Evolutionary conservation across 2,329 filamentous ascomycete species (phyloP).

Genomic region (Phaeosphaeriaceae sp.): DNA sequence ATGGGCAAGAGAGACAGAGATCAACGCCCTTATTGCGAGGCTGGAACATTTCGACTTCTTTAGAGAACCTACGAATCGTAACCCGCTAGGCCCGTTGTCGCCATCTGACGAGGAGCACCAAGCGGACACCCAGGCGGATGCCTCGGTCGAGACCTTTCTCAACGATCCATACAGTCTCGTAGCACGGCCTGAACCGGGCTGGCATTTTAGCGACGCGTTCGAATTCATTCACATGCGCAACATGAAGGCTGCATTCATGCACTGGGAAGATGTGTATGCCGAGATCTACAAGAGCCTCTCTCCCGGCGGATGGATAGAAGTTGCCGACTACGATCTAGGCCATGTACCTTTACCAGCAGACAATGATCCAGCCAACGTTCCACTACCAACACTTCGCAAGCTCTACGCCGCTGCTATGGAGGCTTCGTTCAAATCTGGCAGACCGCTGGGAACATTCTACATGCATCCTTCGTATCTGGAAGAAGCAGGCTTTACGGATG

Average conservation of each 20-base stretch:
- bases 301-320: slow-evolving; percentile 56
- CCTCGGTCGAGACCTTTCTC: slow-evolving; percentile 26
- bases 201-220: slow-evolving; percentile 58
- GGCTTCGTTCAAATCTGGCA: slow-evolving; percentile 50
- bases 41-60: slow-evolving; percentile 35
- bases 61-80: slow-evolving; percentile 27
- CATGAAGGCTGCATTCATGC: slow-evolving; percentile 56
- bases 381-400: slow-evolving; percentile 34
- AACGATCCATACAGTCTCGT: slow-evolving; percentile 32
- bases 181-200: slow-evolving; percentile 39
- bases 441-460: slow-evolving; percentile 53
- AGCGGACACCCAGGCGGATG: slow-evolving; percentile 17
- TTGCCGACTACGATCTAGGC: slow-evolving; percentile 51
- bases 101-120: slow-evolving; percentile 5
- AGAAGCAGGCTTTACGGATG: slow-evolving; percentile 54
- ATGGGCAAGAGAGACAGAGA: slow-evolving; percentile 35
- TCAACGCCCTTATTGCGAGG: slow-evolving; percentile 32
- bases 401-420: slow-evolving; percentile 39
- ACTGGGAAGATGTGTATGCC: slow-evolving; percentile 56
- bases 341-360: slow-evolving; percentile 19
- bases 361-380: slow-evolving; percentile 10
- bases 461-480: slow-evolving; percentile 49
- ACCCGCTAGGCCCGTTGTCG: slow-evolving; percentile 20
- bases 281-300: slow-evolving; percentile 55
- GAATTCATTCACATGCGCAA: slow-evolving; percentile 59